These are phyloP conservation scores for Citeromyces hawaiiensis DNA, from an alignment of 1,139 yeast genomes.

Conservation along the genomic window DNA sequence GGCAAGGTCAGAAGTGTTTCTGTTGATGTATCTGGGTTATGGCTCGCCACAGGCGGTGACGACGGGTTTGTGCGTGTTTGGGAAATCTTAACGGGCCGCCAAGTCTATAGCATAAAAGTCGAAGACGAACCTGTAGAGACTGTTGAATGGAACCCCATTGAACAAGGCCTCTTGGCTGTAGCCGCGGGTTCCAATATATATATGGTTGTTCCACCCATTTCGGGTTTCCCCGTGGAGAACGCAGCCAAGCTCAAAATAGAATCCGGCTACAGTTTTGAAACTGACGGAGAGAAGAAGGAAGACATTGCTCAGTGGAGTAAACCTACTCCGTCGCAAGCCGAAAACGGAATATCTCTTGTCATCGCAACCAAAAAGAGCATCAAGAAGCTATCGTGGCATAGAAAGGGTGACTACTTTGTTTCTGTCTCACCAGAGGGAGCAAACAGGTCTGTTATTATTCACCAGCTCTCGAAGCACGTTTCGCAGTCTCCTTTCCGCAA, in stretches of 20 bases:
- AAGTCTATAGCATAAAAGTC: slow-evolving; percentile 54
- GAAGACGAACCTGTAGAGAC: slow-evolving; percentile 64
- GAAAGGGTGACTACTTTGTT: slow-evolving; percentile 94
- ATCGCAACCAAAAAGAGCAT: slow-evolving; percentile 54
- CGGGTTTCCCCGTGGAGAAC: slow-evolving; percentile 81
- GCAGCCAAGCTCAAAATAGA: slow-evolving; percentile 69
- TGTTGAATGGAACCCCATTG: slow-evolving; percentile 85
- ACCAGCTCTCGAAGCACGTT: slow-evolving; percentile 85
- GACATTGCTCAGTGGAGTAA: slow-evolving; percentile 76
- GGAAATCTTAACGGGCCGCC: slow-evolving; percentile 94
- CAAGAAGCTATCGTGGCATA: slow-evolving; percentile 87
- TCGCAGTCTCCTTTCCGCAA: slow-evolving; percentile 96
- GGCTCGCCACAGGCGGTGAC: slow-evolving; percentile 97
- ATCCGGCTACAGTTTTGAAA: slow-evolving; percentile 83
- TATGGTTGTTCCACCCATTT: slow-evolving; percentile 78
- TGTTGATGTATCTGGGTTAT: slow-evolving; percentile 81
- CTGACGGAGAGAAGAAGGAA: slow-evolving; percentile 31
- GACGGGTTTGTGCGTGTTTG: slow-evolving; percentile 93
- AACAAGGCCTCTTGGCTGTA: slow-evolving; percentile 66
- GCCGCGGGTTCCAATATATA: slow-evolving; percentile 74
- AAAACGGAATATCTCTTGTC: slow-evolving; percentile 62
- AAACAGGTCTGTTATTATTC: slow-evolving; percentile 72
- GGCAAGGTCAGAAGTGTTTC: slow-evolving; percentile 75
- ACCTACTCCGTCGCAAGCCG: slow-evolving; percentile 52
- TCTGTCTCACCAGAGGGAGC: slow-evolving; percentile 87